Evolutionary conservation across 495 filamentous ascomycete species (phyloP), one percentile per base, ranked within the genome.

Genomic region (Xylaria longipes): DNA sequence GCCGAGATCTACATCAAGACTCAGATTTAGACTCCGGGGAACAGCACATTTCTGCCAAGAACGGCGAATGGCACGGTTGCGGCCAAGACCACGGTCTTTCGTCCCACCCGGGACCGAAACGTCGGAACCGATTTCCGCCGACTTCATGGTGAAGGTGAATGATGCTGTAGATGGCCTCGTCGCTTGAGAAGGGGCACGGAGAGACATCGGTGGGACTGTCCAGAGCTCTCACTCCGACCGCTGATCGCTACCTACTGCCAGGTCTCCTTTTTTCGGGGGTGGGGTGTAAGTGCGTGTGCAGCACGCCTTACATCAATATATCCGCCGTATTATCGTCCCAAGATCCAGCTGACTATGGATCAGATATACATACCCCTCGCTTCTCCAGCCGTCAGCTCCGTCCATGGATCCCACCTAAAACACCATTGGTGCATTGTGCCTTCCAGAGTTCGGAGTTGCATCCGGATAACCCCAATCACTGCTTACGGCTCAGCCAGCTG

Each of bases 401-500:
- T 56, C n/a, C n/a, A n/a, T n/a, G n/a, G n/a, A n/a, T n/a, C 37
- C 27, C 60, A 41, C 22, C 22, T 25, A 27, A 27, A 43, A 22
- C 35, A 15, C 58, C 35, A 62, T 39, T 20, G 8, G 20, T 20
- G 37, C 39, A 31, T 45, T 4, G 39, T 20, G 27, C 35, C 5
- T 37, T 35, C 41, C 41, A 50, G 29, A 3, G 2, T 41, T 69
- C 41, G 54, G 66, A 31, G 39, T 52, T 22, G 46, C 66, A 20
- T 56, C 27, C 66, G 66, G 41, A 69, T 27, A 22, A 61, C 39
- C 54, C 66, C 54, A 69, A 69, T n/a, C 37, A 37, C 22, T 27
- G 25, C 25, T 37, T 27, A 27, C 25, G 31, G 35, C 3, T 27
- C 70, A 60, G 33, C 46, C 48, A 41, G 20, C 5, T n/a, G 20